phyloP scores from a whole-genome alignment of 148 eudicot genomes.

The Gaultheria prostrata region DNA sequence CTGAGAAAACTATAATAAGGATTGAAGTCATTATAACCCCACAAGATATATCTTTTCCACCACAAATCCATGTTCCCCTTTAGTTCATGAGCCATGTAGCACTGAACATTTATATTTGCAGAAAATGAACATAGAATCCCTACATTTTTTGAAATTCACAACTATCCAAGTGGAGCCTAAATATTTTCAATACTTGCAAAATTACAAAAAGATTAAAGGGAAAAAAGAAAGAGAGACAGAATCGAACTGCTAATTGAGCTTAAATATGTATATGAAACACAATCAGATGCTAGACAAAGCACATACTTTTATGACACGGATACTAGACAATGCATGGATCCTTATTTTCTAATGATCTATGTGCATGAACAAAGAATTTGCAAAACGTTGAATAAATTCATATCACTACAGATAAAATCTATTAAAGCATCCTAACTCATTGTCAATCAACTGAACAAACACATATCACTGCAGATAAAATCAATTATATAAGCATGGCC shows the following conservation, averaged over 20 bases:
- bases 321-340: neutral
- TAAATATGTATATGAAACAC: neutral
- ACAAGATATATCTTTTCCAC: neutral
- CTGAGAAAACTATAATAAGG: neutral
- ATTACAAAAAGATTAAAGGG: neutral
- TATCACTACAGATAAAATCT: neutral
- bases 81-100: neutral
- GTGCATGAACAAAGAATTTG: neutral
- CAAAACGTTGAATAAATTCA: neutral
- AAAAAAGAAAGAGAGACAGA: neutral
- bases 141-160: neutral
- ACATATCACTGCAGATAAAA: neutral
- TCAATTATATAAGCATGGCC: neutral
- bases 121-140: neutral
- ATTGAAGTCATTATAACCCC: neutral
- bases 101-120: neutral
- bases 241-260: neutral
- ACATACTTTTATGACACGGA: too few relatives aligned
- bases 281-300: neutral
- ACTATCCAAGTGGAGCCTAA: neutral
- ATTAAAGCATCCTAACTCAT: too few relatives aligned
- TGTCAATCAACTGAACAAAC: too few relatives aligned
- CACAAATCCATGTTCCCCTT: neutral
- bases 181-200: neutral
- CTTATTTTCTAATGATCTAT: neutral